Evolutionary conservation across 495 filamentous ascomycete species (phyloP).

Genomic region (Podospora conica): DNA sequence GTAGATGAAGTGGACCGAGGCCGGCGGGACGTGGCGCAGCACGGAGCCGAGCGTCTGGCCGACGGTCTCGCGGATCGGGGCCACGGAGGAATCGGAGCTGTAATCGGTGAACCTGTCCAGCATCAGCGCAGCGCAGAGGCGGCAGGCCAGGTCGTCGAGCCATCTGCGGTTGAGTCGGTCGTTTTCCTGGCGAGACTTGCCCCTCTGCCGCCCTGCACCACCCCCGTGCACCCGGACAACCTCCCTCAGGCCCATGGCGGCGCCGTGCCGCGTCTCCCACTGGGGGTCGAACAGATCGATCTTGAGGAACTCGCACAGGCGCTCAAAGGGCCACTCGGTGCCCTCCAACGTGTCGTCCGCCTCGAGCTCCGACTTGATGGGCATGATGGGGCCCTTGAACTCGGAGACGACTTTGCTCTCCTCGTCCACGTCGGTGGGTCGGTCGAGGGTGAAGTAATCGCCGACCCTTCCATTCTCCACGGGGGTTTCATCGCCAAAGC

Average conservation of each 20-base stretch:
- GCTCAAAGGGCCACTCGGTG: conserved; percentile 88
- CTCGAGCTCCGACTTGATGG: conserved; percentile 58
- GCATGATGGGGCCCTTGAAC: conserved; percentile 72
- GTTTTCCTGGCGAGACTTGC: conserved; percentile 67
- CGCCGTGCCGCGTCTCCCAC: conserved; percentile 97
- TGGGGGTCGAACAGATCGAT: conserved; percentile 88
- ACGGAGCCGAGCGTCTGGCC: conserved; percentile 92
- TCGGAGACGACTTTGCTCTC: conserved; percentile 89
- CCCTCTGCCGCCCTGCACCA: conserved; percentile 76
- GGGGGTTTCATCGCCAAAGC: conserved; percentile 48
- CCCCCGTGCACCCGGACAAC: conserved; percentile 84
- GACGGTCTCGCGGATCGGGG: conserved; percentile 90
- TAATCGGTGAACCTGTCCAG: conserved; percentile 97
- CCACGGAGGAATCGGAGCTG: conserved; percentile 93
- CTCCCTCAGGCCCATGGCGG: conserved; percentile 91
- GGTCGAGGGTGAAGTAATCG: conserved; percentile 86
- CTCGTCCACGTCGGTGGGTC: conserved; percentile 66
- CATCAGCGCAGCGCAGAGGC: conserved; percentile 91
- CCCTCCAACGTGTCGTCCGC: conserved; percentile 68
- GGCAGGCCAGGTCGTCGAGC: conserved; percentile 89
- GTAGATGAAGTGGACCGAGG: conserved; percentile 75
- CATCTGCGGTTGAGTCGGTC: conserved; percentile 71
- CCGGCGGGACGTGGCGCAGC: conserved; percentile 67
- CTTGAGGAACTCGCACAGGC: conserved; percentile 86
- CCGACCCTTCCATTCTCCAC: conserved; percentile 68